These are phyloP conservation scores for Takashimella tepidaria DNA, from an alignment of 1,284 basidiomycete species.

Conservation along the genomic window DNA sequence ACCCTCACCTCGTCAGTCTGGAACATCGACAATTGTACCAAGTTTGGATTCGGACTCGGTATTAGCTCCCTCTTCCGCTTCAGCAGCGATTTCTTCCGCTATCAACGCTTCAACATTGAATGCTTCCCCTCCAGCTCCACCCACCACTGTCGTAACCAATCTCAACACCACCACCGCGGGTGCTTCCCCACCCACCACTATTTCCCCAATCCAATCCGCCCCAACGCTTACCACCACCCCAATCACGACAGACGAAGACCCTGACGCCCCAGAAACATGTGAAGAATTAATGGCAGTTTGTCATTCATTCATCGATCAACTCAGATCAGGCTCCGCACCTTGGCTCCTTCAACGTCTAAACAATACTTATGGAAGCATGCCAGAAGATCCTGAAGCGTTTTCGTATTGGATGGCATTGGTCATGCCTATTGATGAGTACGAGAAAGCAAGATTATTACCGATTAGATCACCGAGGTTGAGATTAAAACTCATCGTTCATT, in stretches of 20 bases:
- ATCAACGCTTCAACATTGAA: too few species aligned
- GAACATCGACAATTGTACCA: too few species aligned
- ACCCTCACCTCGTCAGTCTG: too few species aligned
- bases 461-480: conserved; percentile 73
- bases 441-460: conserved; percentile 89
- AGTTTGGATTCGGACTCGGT: too few species aligned
- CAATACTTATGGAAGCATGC: conserved; percentile 67
- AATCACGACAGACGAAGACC: conserved; percentile 21
- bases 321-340: conserved; percentile 76
- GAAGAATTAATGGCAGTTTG: conserved; percentile 70
- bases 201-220: too few species aligned
- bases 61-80: too few species aligned
- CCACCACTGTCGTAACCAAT: too few species aligned
- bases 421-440: conserved; percentile 90
- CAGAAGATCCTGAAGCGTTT: conserved; percentile 58
- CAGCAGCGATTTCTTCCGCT: too few species aligned
- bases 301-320: conserved; percentile 68
- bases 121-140: too few species aligned
- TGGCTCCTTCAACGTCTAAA: conserved; percentile 85
- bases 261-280: conserved; percentile 51
- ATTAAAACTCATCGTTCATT: conserved; percentile 77
- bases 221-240: conserved; percentile 4
- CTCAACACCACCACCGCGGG: too few species aligned
- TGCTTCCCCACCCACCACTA: too few species aligned
- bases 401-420: conserved; percentile 87